These are phyloP conservation scores for Camellia granthamiana DNA, from an alignment of 148 eudicot species.

Conservation along the genomic window DNA sequence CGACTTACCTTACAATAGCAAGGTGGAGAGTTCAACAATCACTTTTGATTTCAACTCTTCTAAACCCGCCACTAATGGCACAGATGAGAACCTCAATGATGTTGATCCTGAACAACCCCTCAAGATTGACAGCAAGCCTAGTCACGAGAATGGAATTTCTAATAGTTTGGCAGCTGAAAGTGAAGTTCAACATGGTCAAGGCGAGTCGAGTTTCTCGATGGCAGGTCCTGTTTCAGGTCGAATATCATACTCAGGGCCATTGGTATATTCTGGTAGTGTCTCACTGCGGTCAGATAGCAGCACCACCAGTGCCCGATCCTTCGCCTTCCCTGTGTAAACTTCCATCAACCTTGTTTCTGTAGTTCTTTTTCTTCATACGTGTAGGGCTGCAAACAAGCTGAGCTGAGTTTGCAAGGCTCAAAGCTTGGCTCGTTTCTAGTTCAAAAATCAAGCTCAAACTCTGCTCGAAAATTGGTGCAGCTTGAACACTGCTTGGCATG, in stretches of 20 bases:
- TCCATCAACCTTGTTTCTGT: neutral
- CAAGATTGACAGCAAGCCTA: conserved; percentile 27
- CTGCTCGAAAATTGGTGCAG: no score
- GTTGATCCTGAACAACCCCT: conserved; percentile 31
- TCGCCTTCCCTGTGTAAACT: conserved; percentile 89
- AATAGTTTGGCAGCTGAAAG: conserved; percentile 1
- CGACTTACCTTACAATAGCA: conserved; percentile 40
- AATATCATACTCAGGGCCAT: conserved; percentile 50
- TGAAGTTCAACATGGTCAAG: conserved; percentile 36
- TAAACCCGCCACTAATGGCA: conserved; percentile 12
- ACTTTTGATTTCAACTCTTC: conserved; percentile 52
- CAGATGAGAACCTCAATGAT: conserved; percentile 18
- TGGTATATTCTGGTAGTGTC: conserved; percentile 54
- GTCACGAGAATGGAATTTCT: conserved; percentile 26
- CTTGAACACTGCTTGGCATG: no score
- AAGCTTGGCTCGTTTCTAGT: no score
- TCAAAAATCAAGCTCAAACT: no score
- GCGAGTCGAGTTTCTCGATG: conserved; percentile 73
- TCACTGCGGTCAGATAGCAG: conserved; percentile 91
- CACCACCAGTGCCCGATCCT: conserved; percentile 76
- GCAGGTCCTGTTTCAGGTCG: conserved; percentile 45
- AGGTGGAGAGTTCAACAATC: conserved; percentile 48
- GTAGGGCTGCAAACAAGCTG: no score
- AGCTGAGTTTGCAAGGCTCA: no score
- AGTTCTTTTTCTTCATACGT: neutral